Percentiles rank a stretch among this genome's conserved stretches.
Conservation (phyloP, 768 basidiomycete species). For the Boletus tylopilopsis region DNA sequence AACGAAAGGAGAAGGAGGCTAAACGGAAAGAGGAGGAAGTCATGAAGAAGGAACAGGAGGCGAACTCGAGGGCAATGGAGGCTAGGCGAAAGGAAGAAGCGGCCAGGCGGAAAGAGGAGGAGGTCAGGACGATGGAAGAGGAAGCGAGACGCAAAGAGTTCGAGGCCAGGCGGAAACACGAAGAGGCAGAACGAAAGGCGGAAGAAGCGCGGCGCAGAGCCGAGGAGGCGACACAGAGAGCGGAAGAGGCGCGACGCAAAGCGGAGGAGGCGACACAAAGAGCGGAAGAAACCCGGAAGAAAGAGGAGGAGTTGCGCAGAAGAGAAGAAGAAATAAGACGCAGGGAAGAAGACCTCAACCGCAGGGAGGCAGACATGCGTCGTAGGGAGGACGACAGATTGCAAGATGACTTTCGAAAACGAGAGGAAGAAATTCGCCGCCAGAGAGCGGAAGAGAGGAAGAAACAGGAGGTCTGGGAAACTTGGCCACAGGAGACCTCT, state of each 20-base stretch:
- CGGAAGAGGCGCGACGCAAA: slow-evolving; percentile 27
- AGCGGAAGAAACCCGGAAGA: slow-evolving; percentile 23
- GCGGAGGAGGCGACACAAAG: slow-evolving; percentile 24
- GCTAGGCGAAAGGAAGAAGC: slow-evolving; percentile 28
- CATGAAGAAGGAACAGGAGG: slow-evolving; percentile 25
- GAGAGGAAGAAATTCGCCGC: slow-evolving; percentile 30
- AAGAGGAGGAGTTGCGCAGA: slow-evolving; percentile 23
- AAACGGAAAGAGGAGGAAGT: slow-evolving; percentile 21
- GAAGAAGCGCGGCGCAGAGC: slow-evolving; percentile 31
- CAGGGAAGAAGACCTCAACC: slow-evolving; percentile 32
- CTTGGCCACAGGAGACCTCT: slow-evolving; percentile 26
- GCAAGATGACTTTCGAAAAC: slow-evolving; percentile 29
- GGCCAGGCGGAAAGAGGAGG: slow-evolving; percentile 24
- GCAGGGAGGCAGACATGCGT: slow-evolving; percentile 30
- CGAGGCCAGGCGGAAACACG: slow-evolving; percentile 24
- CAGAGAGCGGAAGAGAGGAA: slow-evolving; percentile 31
- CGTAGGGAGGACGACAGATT: slow-evolving; percentile 26
- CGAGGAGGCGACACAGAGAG: slow-evolving; percentile 27
- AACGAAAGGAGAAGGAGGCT: slow-evolving; percentile 28
- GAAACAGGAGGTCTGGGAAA: slow-evolving; percentile 27
- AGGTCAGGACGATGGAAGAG: slow-evolving; percentile 29
- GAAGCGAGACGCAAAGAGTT: slow-evolving; percentile 23
- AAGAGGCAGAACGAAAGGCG: slow-evolving; percentile 27
- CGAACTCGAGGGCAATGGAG: slow-evolving; percentile 28
- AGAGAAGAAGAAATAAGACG: slow-evolving; percentile 28